These are phyloP conservation scores for Kentomonas sorsogonicus DNA, from an alignment of 208 protist species.

Conservation along the genomic window DNA sequence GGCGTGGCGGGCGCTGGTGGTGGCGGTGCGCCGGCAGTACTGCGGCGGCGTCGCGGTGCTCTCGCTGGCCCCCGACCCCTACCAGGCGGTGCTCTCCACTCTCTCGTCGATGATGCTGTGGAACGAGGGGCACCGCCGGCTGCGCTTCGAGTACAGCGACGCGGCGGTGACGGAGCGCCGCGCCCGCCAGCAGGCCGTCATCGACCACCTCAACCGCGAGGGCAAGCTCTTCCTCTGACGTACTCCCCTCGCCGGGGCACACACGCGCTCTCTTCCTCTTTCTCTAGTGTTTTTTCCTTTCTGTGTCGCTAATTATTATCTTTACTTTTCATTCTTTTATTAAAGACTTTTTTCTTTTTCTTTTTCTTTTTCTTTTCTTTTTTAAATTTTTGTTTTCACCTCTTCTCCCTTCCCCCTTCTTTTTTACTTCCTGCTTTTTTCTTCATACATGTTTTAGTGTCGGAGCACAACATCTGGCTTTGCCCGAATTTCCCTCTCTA, in stretches of 20 bases:
- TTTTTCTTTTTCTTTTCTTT: constrained; percentile 11
- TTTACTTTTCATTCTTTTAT: constrained; percentile 9
- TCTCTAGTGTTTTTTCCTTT: constrained; percentile 13
- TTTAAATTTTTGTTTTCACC: neutral
- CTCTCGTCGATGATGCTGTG: constrained; percentile 88
- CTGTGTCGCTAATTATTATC: constrained; percentile 3
- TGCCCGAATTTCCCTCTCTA: too few relatives aligned
- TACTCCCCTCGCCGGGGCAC: neutral
- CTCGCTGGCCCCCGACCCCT: constrained; percentile 75
- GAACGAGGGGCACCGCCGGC: constrained; percentile 49
- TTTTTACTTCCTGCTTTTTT: neutral
- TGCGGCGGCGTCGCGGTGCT: constrained; percentile 70
- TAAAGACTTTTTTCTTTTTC: constrained; percentile 4
- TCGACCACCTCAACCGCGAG: constrained; percentile 36
- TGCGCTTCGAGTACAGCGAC: constrained; percentile 62
- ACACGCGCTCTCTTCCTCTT: constrained; percentile 5
- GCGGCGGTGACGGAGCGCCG: constrained; percentile 45
- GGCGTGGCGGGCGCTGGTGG: constrained; percentile 64
- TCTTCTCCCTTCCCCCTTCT: constrained; percentile 1
- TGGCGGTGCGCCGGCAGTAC: constrained; percentile 72
- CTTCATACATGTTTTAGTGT: neutral
- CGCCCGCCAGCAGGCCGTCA: constrained; percentile 34
- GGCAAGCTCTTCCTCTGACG: constrained; percentile 65
- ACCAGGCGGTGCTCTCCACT: constrained; percentile 71
- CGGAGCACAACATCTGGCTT: too few relatives aligned